A percentile compares a stretch with the other conserved stretches of the same genome.
These are phyloP conservation scores for Xylariaceae sp. DNA, from an alignment of 2,329 filamentous ascomycete genomes.

Conservation along the genomic window DNA sequence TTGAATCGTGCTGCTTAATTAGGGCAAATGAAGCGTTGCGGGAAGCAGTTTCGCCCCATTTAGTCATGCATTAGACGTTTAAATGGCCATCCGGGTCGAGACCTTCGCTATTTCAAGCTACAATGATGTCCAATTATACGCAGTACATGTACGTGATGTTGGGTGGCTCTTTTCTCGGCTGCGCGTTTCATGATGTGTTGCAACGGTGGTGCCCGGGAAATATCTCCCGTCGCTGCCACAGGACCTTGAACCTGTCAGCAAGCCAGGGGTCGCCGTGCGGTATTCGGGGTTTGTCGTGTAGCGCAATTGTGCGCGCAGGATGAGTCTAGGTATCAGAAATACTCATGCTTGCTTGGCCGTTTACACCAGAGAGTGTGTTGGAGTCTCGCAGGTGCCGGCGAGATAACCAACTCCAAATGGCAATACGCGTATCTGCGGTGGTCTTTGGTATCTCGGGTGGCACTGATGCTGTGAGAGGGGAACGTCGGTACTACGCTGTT, in stretches of 20 bases:
- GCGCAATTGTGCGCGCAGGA: constrained; percentile 3
- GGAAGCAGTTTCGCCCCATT: not conserved
- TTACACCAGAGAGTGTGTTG: not conserved
- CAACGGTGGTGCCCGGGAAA: constrained; percentile 16
- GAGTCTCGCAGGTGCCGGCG: too few relatives aligned
- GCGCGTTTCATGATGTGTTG: constrained; percentile 12
- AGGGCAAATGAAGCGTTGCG: constrained; percentile 9
- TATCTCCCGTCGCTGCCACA: constrained; percentile 11
- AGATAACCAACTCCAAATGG: not conserved
- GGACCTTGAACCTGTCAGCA: constrained; percentile 11
- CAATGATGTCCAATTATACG: not conserved
- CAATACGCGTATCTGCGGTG: constrained; percentile 30
- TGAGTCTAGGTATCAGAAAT: constrained; percentile 5
- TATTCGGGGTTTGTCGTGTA: too few relatives aligned
- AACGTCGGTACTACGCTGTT: constrained; percentile 22
- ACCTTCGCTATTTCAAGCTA: constrained; percentile 8
- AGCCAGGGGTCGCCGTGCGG: too few relatives aligned
- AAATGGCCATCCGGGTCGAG: constrained; percentile 19
- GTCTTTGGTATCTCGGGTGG: constrained; percentile 30
- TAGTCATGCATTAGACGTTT: not conserved
- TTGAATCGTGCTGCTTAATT: constrained; percentile 7
- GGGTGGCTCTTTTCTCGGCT: not conserved
- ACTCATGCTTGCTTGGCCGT: constrained; percentile 2
- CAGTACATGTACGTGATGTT: not conserved
- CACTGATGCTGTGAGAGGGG: constrained; percentile 22